A percentile compares a stretch with the other conserved stretches of the same genome.
phyloP scores from a whole-genome alignment of 108 stramenopile species.

The Cyclotella distinguenda region DNA sequence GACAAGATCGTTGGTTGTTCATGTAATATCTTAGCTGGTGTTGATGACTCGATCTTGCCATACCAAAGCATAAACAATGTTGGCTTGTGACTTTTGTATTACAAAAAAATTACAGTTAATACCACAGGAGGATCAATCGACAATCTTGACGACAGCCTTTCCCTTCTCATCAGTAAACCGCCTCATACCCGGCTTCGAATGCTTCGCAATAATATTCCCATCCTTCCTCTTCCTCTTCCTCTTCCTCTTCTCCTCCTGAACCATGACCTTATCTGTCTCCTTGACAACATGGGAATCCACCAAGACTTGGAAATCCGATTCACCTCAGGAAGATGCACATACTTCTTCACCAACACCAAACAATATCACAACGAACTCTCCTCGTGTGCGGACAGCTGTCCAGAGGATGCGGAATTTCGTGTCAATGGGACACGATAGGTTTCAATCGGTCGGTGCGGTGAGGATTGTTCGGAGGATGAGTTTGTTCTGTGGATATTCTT shows the following conservation, averaged over 20 bases:
- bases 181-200: conserved; percentile 72
- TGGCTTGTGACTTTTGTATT: no score
- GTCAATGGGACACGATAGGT: conserved; percentile 98
- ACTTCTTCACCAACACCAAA: conserved; percentile 82
- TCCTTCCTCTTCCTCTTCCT: conserved; percentile 92
- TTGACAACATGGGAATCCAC: conserved; percentile 91
- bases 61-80: no score
- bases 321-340: conserved; percentile 93
- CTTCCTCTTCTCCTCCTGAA: conserved; percentile 89
- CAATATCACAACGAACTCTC: conserved; percentile 85
- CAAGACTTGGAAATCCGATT: conserved; percentile 82
- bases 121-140: no score
- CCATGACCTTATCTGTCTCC: conserved; percentile 72
- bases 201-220: conserved; percentile 76
- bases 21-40: not conserved
- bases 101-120: no score
- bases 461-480: conserved; percentile 94
- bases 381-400: conserved; percentile 83
- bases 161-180: conserved; percentile 67
- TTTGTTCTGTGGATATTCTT: no score
- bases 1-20: conserved; percentile 39
- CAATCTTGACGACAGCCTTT: conserved; percentile 71
- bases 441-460: conserved; percentile 96
- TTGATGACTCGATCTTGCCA: no score
- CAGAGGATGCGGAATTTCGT: conserved; percentile 87